Evolutionary conservation across 2,329 filamentous ascomycete genomes (phyloP).

Genomic region (Colletotrichum phormii): DNA sequence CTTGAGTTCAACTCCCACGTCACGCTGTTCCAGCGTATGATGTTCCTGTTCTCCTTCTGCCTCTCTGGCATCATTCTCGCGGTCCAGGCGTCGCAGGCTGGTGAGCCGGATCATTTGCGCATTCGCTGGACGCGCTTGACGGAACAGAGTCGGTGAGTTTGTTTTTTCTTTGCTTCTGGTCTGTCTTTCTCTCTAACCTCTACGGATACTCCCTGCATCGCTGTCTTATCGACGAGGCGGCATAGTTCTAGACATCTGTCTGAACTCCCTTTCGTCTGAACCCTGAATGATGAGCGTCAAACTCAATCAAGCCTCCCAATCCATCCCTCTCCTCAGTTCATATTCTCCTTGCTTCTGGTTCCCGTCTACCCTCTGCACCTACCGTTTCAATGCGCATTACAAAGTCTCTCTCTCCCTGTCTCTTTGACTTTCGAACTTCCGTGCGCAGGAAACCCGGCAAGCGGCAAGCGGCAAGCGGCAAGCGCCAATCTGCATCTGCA

Average conservation of each 20-base stretch:
- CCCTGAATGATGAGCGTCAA: neutral
- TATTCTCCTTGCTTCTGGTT: neutral
- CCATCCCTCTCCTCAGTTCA: neutral
- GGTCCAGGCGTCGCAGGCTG: conserved; percentile 39
- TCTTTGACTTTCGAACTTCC: neutral
- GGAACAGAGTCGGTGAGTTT: conserved; percentile 36
- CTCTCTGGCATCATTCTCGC: conserved; percentile 39
- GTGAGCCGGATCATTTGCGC: conserved; percentile 31
- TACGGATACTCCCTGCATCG: no score
- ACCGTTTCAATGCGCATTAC: conserved; percentile 31
- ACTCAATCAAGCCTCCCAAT: neutral
- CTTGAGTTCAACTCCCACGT: conserved; percentile 35
- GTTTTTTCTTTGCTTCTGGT: neutral
- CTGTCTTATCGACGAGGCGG: neutral
- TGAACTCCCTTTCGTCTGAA: conserved; percentile 23
- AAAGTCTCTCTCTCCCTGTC: conserved; percentile 1
- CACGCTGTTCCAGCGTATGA: conserved; percentile 38
- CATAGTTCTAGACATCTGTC: conserved; percentile 4
- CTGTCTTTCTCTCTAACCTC: neutral
- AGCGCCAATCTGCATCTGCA: neutral
- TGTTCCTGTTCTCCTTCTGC: conserved; percentile 38
- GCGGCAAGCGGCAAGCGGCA: neutral
- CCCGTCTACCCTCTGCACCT: conserved; percentile 9
- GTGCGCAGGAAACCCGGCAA: conserved; percentile 6
- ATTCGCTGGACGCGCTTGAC: conserved; percentile 38